Percentiles rank a stretch among this genome's conserved stretches.
phyloP scores from a whole-genome alignment of 352 stramenopile genomes.

The Globisporangium recalcitrans region DNA sequence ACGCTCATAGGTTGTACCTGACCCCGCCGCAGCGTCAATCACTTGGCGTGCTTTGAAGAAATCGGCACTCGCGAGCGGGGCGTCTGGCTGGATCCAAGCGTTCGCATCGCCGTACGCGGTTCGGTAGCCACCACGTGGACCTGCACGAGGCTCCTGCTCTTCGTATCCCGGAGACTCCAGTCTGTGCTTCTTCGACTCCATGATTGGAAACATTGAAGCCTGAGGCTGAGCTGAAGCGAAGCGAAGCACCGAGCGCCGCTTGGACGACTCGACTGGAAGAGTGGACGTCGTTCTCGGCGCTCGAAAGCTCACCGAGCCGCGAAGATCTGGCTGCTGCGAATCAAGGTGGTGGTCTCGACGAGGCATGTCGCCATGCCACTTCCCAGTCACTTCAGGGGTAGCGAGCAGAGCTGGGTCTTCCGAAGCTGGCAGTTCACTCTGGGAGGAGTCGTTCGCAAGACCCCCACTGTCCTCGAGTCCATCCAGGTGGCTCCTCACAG shows the following conservation, averaged over 20 bases:
- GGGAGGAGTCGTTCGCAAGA: neutral
- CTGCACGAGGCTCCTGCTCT: neutral
- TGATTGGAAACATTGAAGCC: neutral
- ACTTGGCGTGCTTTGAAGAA: slow-evolving; percentile 4
- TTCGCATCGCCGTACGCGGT: slow-evolving; percentile 12
- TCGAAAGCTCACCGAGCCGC: neutral
- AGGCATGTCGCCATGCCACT: neutral
- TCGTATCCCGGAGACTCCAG: neutral
- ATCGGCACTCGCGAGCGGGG: neutral
- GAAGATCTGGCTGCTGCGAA: neutral
- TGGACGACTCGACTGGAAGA: neutral
- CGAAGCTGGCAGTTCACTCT: neutral
- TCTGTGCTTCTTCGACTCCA: neutral
- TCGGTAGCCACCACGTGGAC: neutral
- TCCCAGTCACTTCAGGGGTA: neutral
- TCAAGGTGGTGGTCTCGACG: neutral
- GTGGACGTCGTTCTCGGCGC: neutral
- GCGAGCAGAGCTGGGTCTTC: neutral
- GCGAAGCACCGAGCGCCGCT: neutral
- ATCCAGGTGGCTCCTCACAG: neutral
- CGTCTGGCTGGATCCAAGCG: slow-evolving; percentile 6
- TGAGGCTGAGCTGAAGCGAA: neutral
- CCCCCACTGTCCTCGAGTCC: neutral
- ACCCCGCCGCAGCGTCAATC: slow-evolving; percentile 9
- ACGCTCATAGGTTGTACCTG: slow-evolving; percentile 18